Conservation (phyloP, 169 alveolate genomes). For the Eimeria sp. region DNA sequence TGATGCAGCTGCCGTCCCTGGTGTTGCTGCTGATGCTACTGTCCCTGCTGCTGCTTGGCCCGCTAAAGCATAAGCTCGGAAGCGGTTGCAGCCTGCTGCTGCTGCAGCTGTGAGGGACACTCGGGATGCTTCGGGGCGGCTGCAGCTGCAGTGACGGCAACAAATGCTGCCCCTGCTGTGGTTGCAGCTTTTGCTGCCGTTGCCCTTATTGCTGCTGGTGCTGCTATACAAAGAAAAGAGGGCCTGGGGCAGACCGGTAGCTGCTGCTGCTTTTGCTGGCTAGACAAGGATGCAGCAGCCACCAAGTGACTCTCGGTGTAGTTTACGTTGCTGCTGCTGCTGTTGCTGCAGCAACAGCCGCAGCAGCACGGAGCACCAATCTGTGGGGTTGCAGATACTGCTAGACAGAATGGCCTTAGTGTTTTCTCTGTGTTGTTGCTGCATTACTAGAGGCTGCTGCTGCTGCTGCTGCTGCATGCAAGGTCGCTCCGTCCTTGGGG, state of each 20-base stretch:
- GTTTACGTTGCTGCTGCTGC: not conserved
- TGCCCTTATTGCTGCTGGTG: not conserved
- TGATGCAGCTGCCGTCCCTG: too few relatives aligned
- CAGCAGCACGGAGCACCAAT: not conserved
- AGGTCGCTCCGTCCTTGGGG: constrained; percentile 52
- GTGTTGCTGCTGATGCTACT: not conserved
- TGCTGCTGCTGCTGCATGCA: not conserved
- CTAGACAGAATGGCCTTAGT: not conserved
- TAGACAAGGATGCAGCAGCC: constrained; percentile 41
- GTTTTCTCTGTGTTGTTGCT: constrained; percentile 15
- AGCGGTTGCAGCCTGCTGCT: not conserved
- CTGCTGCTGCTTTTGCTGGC: constrained; percentile 55
- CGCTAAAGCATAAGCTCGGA: not conserved
- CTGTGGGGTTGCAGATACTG: constrained; percentile 20
- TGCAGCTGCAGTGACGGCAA: too few relatives aligned
- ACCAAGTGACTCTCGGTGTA: constrained; percentile 11
- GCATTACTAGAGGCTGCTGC: not conserved
- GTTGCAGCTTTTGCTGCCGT: not conserved
- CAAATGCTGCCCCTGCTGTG: too few relatives aligned
- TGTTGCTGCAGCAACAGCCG: not conserved
- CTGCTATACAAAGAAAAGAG: not conserved
- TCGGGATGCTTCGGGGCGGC: too few relatives aligned
- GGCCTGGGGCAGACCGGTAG: not conserved
- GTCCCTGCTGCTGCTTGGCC: not conserved
- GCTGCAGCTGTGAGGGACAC: not conserved